A percentile compares a stretch with the other conserved stretches of the same genome.
Conservation (phyloP, 306 rosid species). For the Adenanthera pavonina region DNA sequence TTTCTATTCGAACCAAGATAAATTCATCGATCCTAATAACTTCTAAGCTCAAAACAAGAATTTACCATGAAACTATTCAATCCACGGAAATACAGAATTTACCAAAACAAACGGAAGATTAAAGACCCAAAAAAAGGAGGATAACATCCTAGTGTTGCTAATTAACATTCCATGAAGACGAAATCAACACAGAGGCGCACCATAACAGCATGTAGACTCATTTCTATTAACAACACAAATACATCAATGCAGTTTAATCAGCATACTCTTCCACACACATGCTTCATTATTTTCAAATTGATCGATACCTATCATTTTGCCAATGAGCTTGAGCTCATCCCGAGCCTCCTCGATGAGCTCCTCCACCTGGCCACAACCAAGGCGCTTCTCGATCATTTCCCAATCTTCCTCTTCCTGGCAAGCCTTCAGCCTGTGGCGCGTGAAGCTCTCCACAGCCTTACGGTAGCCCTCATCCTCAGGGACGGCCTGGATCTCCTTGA, state of each 20-base stretch:
- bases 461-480: conserved; percentile 65
- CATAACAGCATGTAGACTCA: not conserved
- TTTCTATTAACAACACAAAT: not conserved
- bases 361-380: conserved; percentile 71
- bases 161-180: not conserved
- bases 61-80: conserved; percentile 15
- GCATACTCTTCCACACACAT: not conserved
- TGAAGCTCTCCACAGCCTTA: too few species aligned
- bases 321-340: conserved; percentile 81
- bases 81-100: not conserved
- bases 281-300: not conserved
- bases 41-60: not conserved
- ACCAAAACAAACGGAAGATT: not conserved
- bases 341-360: conserved; percentile 56
- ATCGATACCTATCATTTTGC: conserved; percentile 68
- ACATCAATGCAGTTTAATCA: not conserved
- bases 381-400: too few species aligned
- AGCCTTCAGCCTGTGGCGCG: too few species aligned
- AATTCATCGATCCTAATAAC: not conserved
- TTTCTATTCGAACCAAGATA: not conserved
- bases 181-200: not conserved
- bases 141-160: not conserved
- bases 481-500: conserved; percentile 80
- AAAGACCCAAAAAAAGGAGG: not conserved
- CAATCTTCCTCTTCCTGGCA: too few species aligned